These are phyloP conservation scores for Talaromyces amestolkiae DNA, from an alignment of 2,329 filamentous ascomycete genomes.

Conservation along the genomic window DNA sequence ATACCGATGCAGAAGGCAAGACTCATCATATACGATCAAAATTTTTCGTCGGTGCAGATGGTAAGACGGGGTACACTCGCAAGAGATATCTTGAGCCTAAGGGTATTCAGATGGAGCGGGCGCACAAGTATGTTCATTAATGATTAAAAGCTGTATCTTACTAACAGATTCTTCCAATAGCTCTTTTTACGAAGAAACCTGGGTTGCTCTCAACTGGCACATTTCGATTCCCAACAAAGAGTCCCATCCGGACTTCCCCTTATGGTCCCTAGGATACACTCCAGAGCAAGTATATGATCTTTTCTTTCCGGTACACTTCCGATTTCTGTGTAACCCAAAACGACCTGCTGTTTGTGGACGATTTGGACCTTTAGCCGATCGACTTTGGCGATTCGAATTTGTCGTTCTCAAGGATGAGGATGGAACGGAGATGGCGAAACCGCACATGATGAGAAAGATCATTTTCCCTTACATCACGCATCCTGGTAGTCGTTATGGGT, in stretches of 20 bases:
- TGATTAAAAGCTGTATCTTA: slow-evolving; percentile 5
- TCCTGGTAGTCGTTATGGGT: slow-evolving; percentile 13
- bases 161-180: neutral
- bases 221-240: slow-evolving; percentile 45
- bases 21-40: neutral
- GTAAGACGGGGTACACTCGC: slow-evolving; percentile 48
- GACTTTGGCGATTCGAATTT: slow-evolving; percentile 45
- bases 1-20: neutral
- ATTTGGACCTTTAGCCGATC: slow-evolving; percentile 42
- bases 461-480: slow-evolving; percentile 33
- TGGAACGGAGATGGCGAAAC: slow-evolving; percentile 32
- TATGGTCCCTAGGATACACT: slow-evolving; percentile 49
- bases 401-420: slow-evolving; percentile 35
- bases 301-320: slow-evolving; percentile 48
- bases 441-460: slow-evolving; percentile 26
- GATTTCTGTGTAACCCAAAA: slow-evolving; percentile 37
- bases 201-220: slow-evolving; percentile 51
- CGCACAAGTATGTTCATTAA: neutral
- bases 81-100: slow-evolving; percentile 48
- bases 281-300: slow-evolving; percentile 49
- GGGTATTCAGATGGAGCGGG: slow-evolving; percentile 23
- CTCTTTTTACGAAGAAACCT: slow-evolving; percentile 29
- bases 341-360: slow-evolving; percentile 46
- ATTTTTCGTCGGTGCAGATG: slow-evolving; percentile 41
- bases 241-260: slow-evolving; percentile 49